Percentiles rank a stretch among this genome's conserved stretches.
phyloP scores from a whole-genome alignment of 805 yeast species.

The Zygotorulaspora florentina region DNA sequence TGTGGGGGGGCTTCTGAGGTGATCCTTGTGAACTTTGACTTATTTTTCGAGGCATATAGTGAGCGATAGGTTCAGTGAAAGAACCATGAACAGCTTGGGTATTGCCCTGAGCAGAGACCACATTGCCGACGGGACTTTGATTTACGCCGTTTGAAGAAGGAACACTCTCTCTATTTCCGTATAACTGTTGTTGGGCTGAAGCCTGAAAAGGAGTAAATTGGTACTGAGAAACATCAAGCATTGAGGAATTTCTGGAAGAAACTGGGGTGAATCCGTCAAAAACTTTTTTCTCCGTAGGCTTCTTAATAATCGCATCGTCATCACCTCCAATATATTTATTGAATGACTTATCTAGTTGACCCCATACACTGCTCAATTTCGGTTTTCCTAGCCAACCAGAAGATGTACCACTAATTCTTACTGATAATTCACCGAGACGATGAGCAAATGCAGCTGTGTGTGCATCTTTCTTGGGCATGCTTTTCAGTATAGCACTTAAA shows the following conservation, averaged over 20 bases:
- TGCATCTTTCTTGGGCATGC: slow-evolving; percentile 36
- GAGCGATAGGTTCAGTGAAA: slow-evolving; percentile 7
- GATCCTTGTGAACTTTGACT: slow-evolving; percentile 18
- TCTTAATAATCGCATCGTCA: slow-evolving; percentile 44
- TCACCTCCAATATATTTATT: slow-evolving; percentile 85
- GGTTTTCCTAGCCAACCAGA: slow-evolving; percentile 79
- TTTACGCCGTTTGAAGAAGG: neutral
- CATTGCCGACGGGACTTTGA: slow-evolving; percentile 6
- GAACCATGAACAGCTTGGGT: neutral
- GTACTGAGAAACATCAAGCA: slow-evolving; percentile 34
- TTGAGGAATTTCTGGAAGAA: slow-evolving; percentile 54
- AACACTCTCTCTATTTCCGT: slow-evolving; percentile 6
- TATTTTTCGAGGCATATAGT: slow-evolving; percentile 5
- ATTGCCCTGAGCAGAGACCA: neutral
- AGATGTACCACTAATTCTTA: slow-evolving; percentile 46
- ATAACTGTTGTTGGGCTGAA: slow-evolving; percentile 4
- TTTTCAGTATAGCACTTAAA: slow-evolving; percentile 39
- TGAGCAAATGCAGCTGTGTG: slow-evolving; percentile 34
- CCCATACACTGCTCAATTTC: slow-evolving; percentile 80
- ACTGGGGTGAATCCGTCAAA: slow-evolving; percentile 70
- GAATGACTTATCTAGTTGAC: slow-evolving; percentile 75
- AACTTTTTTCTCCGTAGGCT: slow-evolving; percentile 45
- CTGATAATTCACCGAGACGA: slow-evolving; percentile 39
- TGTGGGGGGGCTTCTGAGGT: slow-evolving; percentile 12
- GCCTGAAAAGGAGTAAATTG: slow-evolving; percentile 23